Percentiles rank a stretch among this genome's conserved stretches.
These are phyloP conservation scores for Guadua angustifolia DNA, from an alignment of 176 grass and related monocot genomes.

Conservation along the genomic window DNA sequence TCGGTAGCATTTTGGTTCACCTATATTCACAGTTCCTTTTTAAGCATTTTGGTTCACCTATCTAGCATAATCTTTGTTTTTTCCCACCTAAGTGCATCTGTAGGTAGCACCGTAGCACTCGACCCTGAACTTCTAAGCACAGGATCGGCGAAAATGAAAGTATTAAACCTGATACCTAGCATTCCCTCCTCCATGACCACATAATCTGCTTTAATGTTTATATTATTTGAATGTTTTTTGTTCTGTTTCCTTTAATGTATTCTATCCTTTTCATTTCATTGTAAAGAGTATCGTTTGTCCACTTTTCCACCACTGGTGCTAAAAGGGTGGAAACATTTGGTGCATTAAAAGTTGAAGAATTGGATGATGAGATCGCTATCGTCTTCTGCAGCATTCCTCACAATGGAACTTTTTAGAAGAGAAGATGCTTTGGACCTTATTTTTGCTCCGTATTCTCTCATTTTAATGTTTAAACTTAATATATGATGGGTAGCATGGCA, in stretches of 20 bases:
- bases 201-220: background rate
- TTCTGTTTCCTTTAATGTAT: background rate
- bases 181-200: too few relatives aligned
- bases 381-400: background rate
- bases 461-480: background rate
- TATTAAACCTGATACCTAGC: background rate
- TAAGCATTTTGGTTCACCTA: background rate
- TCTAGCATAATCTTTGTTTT: background rate
- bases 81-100: background rate
- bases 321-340: background rate
- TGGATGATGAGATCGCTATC: background rate
- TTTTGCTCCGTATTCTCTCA: background rate
- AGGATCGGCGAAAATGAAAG: background rate
- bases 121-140: background rate
- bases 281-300: background rate
- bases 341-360: background rate
- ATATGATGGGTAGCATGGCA: too few relatives aligned
- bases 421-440: background rate
- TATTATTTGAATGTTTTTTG: background rate
- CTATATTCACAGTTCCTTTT: background rate
- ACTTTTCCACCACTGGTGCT: background rate
- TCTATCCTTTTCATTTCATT: too few relatives aligned
- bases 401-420: background rate
- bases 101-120: background rate
- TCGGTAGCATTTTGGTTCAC: background rate